Evolutionary conservation across 306 rosid species (phyloP), one percentile per base, ranked within the genome.

Genomic region (Arachis hypogaea): DNA sequence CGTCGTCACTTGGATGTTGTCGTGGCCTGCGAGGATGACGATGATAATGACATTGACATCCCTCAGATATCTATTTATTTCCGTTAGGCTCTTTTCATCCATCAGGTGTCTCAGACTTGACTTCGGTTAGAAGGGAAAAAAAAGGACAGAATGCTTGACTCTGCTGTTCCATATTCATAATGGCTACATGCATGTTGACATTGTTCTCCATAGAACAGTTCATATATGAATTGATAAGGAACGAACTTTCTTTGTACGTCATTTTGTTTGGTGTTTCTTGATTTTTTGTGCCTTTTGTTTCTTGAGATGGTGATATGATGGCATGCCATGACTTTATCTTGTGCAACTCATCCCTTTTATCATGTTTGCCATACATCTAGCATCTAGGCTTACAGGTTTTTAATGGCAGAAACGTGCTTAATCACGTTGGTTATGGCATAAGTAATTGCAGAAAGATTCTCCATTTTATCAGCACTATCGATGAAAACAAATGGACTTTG

Each of bases 11-110:
- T 94, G 49, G 99, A 94, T 36, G 88, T 92, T 6, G 96, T 94
- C 4, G 99, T 88, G 41, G 99, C 99, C 7, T 94, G 99, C 0
- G 99, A 94, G 87, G 99, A 94, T 33, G 97, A 94, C 0, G 96
- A 92, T 41, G 97, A 89, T 73, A 88, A 94, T 29, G 99, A 94
- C 59, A 79, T 92, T 59, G 99, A 94, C 81, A 87, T 94, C 65
- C 99, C 99, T 28, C 89, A 80, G 71, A 22, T 94, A 47, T 94
- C 99, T 18, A 84, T 94, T 80, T 94, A 94, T 81, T 94, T 84
- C 88, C 86, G 96, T 69, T 94, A 87, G 87, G 76, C 56, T 73
- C 4, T 66, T 65, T 72, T 59, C 83, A 79, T 45, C 64, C 72
- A 63, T 57, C 45, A 38, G 82, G 80, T 69, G 12, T 71, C 55